These are phyloP conservation scores for Sporisorium iseilematis-ciliati DNA, from an alignment of 1,284 basidiomycete species.

Conservation along the genomic window DNA sequence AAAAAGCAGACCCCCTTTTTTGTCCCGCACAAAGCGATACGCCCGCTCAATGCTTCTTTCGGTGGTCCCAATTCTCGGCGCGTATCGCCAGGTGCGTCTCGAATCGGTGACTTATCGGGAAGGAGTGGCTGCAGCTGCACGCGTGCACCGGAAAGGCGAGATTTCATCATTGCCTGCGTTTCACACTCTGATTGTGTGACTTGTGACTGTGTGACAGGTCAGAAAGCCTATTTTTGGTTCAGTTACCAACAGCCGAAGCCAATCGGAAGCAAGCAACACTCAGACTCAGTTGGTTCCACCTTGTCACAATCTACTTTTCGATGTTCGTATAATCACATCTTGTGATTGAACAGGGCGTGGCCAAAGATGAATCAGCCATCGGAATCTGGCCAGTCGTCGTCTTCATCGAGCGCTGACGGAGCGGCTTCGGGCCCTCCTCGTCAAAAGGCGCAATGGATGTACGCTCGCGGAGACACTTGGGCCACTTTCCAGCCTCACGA, in stretches of 20 bases:
- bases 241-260: neutral
- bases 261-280: neutral
- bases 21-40: neutral
- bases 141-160: neutral
- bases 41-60: neutral
- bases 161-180: conserved; percentile 5
- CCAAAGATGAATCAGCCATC: conserved; percentile 23
- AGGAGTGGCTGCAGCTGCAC: neutral
- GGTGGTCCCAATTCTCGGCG: neutral
- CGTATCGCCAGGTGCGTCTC: neutral
- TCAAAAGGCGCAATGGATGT: conserved; percentile 61
- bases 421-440: conserved; percentile 17
- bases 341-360: neutral
- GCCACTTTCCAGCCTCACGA: conserved; percentile 59
- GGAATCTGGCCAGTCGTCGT: conserved; percentile 6
- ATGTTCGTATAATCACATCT: conserved; percentile 1
- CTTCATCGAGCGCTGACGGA: neutral
- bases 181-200: no score
- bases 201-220: neutral
- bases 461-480: conserved; percentile 61
- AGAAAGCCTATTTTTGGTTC: neutral
- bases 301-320: neutral
- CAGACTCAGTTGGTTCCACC: neutral
- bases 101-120: conserved; percentile 2
- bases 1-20: neutral